Evolutionary conservation across 2,329 filamentous ascomycete species (phyloP), one percentile per base, ranked within the genome.

Genomic region (Tolypocladium amazonense): DNA sequence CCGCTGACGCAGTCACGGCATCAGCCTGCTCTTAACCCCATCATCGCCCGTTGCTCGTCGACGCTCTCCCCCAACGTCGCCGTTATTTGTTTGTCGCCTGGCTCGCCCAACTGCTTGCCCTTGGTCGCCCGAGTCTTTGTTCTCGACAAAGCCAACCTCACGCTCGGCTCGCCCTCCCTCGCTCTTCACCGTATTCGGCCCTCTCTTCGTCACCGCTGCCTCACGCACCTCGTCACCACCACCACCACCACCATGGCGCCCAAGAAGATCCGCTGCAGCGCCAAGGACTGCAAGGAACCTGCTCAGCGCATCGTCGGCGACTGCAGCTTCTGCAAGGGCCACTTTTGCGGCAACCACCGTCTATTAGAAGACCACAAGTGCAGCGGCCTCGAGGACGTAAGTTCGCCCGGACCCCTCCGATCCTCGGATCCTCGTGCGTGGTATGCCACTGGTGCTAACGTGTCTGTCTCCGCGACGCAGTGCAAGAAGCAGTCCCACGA

Each of bases 401-500:
- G 86, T 73, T 64, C 63, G 56, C 62, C 62, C 30, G 1, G 6
- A 18, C 58, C 20, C 18, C 39, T 3, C 39, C 38, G 38, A 30
- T 41, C 3, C 11, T 39, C 37, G 37, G 37, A 53, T 18, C 35
- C 30, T n/a, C 38, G 23, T 38, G 23, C 43, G 41, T 52, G 38
- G 55, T 43, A 6, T 6, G 43, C 23, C 15, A 20, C 33, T 2
- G 9, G 41, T 50, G 53, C 62, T 66, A 43, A 63, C 58, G 56
- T 25, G n/a, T n/a, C n/a, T n/a, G n/a, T n/a, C n/a, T 61, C 45
- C 5, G 14, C 27, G 8, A 33, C 18, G 37, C 70, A 88, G 85
- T 97, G 93, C 83, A 96, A 97, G 83, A 94, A 96, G 80, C 92
- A 96, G 75, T 93, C 90, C 56, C 91, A 96, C 76, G 91, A 95